Evolutionary conservation across 805 yeast genomes (phyloP), one percentile per base, ranked within the genome.

Genomic region (Ogataea allantospora): DNA sequence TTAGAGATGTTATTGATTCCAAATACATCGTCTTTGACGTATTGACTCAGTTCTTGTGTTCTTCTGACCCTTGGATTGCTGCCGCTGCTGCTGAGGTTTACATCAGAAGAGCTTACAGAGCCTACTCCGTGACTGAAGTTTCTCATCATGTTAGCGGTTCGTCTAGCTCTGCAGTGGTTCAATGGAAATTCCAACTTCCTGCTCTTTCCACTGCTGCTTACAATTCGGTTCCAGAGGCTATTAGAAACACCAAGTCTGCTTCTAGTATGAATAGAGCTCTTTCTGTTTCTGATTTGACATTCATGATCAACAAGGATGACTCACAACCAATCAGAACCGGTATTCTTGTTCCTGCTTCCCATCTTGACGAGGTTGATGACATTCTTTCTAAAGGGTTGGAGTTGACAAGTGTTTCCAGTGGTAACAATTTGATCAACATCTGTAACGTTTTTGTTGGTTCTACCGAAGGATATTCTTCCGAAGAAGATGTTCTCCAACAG

Each of bases 31-130:
- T 93, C 13, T 93, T 91, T 62, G 99, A 93, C 60, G 98, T 95
- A 25, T 75, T 93, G 62, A 76, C 95, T 30, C 97, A 88, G 66
- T 93, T 93, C 67, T 78, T 93, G 66, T 78, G 75, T 38, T 84
- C 87, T 52, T 57, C 74, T 9, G 97, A 95, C 57, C 85, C 83
- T 32, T 86, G 87, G 73, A 91, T 93, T 44, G 84, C 91, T 3
- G 77, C 91, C 49, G 98, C 99, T 24, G 98, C 99, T 24, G 88
- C 95, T 30, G 97, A 93, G 66, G 95, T 93, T 42, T 93, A 93
- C 64, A 82, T 89, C 43, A 83, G 98, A 63, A 83, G 99, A 63
- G 95, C 98, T 30, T 93, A 89, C 71, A 80, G 98, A 57, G 98
- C 98, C 25, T 93, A 95, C 68, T 82, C 88, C 27, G 82, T 93